Base-by-base conservation (phyloP, 2,329 filamentous ascomycete species). In the Mycosphaerella arachidis region DNA sequence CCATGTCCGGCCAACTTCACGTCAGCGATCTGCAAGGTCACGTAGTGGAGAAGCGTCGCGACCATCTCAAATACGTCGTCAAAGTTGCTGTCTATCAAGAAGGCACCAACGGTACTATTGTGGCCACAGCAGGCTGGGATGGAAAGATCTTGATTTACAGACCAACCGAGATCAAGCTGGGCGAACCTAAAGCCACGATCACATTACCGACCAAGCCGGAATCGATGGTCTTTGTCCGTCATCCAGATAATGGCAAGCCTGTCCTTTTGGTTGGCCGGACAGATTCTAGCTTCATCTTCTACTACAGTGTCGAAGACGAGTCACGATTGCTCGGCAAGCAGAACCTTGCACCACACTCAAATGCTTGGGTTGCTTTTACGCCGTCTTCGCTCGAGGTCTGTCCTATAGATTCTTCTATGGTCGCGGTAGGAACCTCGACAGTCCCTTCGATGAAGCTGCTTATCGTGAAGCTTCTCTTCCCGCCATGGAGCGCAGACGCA, bases 91-190 rank as follows among this genome's bases (percentile, higher is more conserved):
- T 71, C 1, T 70, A 75, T n/a, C 65, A 73, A 3, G 66, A 68
- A 12, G 66, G 12, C 3, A 30, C 48, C 0, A 30, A 66, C 16
- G 62, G 64, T 9, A 35, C 62, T 9, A 77, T 78, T 71, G 64
- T 85, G 56, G 84, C 83, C 5, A 86, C 81, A 12, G 84, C 84
- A 4, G 84, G 83, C 24, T 87, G 84, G 84, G 84, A 87, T 67
- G 74, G 78, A 30, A 84, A 80, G 63, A 72, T 86, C 35, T 70
- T 79, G 54, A 67, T 87, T 48, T 86, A 86, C 70, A 35, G 48
- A 48, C 33, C 29, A n/a, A 27, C 27, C 20, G 43, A 43, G 8
- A 33, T 68, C 63, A 61, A 57, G 24, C 69, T 78, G 13, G 74
- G 72, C 30, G 73, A 74, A 51, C 81, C 74, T 50, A 67, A 75